Evolutionary conservation across 768 basidiomycete genomes (phyloP).

Genomic region (Lactarius hatsudake): DNA sequence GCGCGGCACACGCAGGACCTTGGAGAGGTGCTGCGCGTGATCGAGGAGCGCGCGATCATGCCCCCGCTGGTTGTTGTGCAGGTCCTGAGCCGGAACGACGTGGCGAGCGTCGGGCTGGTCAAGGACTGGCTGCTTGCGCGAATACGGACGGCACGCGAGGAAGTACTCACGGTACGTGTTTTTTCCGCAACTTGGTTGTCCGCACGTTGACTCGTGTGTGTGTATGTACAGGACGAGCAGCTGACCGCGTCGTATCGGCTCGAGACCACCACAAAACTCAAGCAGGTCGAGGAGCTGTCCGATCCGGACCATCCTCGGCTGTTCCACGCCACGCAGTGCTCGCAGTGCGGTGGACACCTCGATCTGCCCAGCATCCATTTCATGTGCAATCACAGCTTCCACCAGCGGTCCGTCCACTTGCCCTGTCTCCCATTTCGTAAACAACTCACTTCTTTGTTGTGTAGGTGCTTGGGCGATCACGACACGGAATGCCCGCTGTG

Average conservation of each 20-base stretch:
- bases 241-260: conserved; percentile 84
- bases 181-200: no score
- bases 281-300: conserved; percentile 77
- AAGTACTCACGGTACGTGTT: conserved; percentile 68
- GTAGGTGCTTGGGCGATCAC: conserved; percentile 83
- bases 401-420: conserved; percentile 66
- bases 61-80: conserved; percentile 89
- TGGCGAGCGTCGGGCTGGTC: conserved; percentile 88
- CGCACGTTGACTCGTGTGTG: background rate
- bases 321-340: conserved; percentile 93
- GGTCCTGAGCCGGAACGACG: conserved; percentile 81
- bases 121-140: conserved; percentile 86
- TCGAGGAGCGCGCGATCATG: conserved; percentile 81
- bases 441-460: background rate
- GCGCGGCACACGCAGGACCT: conserved; percentile 70
- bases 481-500: conserved; percentile 91
- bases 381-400: conserved; percentile 98
- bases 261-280: conserved; percentile 77
- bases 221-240: conserved; percentile 67
- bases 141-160: conserved; percentile 67
- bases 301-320: conserved; percentile 78
- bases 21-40: conserved; percentile 63
- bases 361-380: conserved; percentile 94
- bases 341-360: conserved; percentile 83
- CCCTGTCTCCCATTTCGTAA: background rate